Evolutionary conservation across 352 stramenopile species (phyloP).

Genomic region (Pythium guiyangense): DNA sequence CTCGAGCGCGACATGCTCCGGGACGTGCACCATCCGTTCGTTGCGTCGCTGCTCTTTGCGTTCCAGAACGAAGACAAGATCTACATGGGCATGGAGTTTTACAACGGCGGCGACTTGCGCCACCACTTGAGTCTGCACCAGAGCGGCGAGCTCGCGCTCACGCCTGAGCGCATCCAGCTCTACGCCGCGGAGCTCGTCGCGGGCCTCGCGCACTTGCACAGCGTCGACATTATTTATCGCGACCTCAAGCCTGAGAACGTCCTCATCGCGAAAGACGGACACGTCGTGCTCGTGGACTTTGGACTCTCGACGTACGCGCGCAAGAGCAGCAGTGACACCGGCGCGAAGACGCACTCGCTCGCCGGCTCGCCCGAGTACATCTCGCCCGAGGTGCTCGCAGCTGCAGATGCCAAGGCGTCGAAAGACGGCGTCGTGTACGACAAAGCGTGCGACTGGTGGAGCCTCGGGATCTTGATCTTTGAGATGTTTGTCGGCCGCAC

Average conservation of each 20-base stretch:
- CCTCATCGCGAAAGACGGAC: conserved; percentile 84
- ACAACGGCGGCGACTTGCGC: conserved; percentile 94
- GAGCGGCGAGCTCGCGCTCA: conserved; percentile 61
- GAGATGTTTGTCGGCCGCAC: conserved; percentile 89
- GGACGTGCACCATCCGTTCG: conserved; percentile 94
- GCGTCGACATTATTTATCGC: conserved; percentile 87
- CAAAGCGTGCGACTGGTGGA: conserved; percentile 89
- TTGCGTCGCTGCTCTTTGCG: conserved; percentile 95
- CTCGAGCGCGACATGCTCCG: conserved; percentile 94
- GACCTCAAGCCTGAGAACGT: conserved; percentile 89
- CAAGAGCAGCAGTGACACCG: conserved; percentile 17
- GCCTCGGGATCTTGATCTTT: conserved; percentile 87
- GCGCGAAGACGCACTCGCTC: conserved; percentile 63
- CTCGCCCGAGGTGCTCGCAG: conserved; percentile 85
- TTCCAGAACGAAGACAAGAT: conserved; percentile 98
- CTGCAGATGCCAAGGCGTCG: conserved; percentile 42
- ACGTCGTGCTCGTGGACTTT: conserved; percentile 89
- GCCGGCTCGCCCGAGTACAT: conserved; percentile 90
- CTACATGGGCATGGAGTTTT: conserved; percentile 99
- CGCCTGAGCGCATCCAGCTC: conserved; percentile 67
- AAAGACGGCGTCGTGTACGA: conserved; percentile 51
- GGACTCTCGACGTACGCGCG: conserved; percentile 80
- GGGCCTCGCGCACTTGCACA: conserved; percentile 85
- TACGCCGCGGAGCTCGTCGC: conserved; percentile 85
- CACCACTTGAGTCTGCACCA: conserved; percentile 76